A percentile compares a stretch with the other conserved stretches of the same genome.
These are phyloP conservation scores for Lepidium africanum DNA, from an alignment of 345 rosid species.

Conservation along the genomic window DNA sequence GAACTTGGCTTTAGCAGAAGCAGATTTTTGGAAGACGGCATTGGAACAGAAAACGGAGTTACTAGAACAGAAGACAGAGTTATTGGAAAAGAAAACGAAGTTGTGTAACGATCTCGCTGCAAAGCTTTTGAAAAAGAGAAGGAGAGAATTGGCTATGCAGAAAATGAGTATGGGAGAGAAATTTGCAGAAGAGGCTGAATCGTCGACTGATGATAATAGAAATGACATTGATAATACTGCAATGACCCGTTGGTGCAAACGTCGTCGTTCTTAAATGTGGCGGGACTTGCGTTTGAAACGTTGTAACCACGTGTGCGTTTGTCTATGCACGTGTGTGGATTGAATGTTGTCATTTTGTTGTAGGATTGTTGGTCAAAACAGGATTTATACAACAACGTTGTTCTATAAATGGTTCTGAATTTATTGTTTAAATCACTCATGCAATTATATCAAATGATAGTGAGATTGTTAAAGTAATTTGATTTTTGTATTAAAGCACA, in stretches of 20 bases:
- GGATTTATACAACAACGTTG: too few species aligned
- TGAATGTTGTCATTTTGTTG: too few species aligned
- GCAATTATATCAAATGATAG: too few species aligned
- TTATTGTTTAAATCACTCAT: too few species aligned
- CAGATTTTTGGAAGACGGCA: not conserved
- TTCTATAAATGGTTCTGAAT: too few species aligned
- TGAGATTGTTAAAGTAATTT: too few species aligned
- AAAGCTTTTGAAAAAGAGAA: not conserved
- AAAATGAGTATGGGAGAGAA: rapidly evolving
- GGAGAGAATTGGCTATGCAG: not conserved
- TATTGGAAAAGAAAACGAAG: not conserved
- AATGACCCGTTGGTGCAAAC: not conserved
- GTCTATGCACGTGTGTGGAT: not conserved
- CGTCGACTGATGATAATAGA: slow-evolving; percentile 12
- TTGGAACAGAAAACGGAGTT: not conserved
- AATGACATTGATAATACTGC: not conserved
- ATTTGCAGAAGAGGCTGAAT: not conserved
- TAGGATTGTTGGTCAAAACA: too few species aligned
- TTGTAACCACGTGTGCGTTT: not conserved
- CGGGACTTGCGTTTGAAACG: not conserved
- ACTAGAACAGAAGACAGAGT: not conserved
- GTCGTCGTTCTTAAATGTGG: not conserved
- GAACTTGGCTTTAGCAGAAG: not conserved
- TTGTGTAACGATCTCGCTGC: not conserved
- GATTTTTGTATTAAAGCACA: too few species aligned